Evolutionary conservation across 352 stramenopile genomes (phyloP).

Genomic region (Aphanomyces stellatus): DNA sequence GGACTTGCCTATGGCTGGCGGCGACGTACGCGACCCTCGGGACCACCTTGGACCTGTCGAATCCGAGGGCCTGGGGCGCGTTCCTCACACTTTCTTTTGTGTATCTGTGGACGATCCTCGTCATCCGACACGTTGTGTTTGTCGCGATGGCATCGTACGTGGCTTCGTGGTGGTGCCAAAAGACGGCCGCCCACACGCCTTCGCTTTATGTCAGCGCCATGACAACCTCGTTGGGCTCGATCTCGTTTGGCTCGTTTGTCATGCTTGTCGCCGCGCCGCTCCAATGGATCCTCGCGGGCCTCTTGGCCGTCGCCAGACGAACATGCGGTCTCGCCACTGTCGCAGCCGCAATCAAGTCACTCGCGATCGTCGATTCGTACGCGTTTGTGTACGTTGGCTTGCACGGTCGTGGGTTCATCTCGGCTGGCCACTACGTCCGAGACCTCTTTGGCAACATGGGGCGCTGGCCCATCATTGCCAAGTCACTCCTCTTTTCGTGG

Average conservation of each 20-base stretch:
- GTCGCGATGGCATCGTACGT: not conserved
- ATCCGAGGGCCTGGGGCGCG: too few relatives aligned
- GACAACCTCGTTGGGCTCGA: not conserved
- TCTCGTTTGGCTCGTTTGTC: not conserved
- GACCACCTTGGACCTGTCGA: too few relatives aligned
- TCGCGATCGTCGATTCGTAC: too few relatives aligned
- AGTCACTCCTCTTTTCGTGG: too few relatives aligned
- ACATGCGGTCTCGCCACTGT: too few relatives aligned
- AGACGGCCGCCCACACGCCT: not conserved
- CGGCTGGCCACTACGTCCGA: not conserved
- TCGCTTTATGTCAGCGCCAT: not conserved
- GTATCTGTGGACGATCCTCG: not conserved
- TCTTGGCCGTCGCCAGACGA: not conserved
- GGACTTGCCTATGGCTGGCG: not conserved
- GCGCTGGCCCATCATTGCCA: not conserved
- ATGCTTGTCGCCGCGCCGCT: not conserved
- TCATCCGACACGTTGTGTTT: not conserved
- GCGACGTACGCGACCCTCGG: too few relatives aligned
- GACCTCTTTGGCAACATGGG: not conserved
- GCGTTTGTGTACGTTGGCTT: too few relatives aligned
- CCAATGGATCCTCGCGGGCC: not conserved
- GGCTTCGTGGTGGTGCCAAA: not conserved
- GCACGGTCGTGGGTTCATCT: not conserved
- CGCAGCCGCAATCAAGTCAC: too few relatives aligned
- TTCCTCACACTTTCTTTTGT: too few relatives aligned